Percentiles rank a stretch among this genome's conserved stretches.
Evolutionary conservation across 2,329 filamentous ascomycete species (phyloP).

Genomic region (Fonsecaea erecta): DNA sequence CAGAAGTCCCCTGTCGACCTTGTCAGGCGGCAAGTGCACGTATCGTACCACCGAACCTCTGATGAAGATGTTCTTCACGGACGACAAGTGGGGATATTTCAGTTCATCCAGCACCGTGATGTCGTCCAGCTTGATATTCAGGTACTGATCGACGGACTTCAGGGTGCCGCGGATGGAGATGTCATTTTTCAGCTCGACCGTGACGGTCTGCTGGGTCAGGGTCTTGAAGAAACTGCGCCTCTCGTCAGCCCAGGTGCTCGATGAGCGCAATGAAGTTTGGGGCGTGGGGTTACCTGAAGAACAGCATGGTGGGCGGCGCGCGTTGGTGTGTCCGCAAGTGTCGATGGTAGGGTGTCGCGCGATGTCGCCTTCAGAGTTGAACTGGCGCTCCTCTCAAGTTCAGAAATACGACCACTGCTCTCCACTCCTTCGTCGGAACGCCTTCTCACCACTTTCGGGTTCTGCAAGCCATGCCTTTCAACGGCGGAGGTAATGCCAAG

Average conservation of each 20-base stretch:
- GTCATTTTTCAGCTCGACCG: conserved; percentile 98
- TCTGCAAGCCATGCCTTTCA: background rate
- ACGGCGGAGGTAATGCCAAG: conserved; percentile 11
- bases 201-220: conserved; percentile 94
- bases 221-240: conserved; percentile 83
- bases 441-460: background rate
- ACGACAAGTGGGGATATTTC: conserved; percentile 88
- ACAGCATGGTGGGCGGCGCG: conserved; percentile 22
- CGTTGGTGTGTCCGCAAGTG: background rate
- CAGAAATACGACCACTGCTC: background rate
- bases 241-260: background rate
- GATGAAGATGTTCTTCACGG: conserved; percentile 96
- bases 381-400: background rate
- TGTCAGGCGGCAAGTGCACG: conserved; percentile 79
- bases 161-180: conserved; percentile 94
- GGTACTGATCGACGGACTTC: conserved; percentile 97
- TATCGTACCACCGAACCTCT: conserved; percentile 91
- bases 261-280: background rate
- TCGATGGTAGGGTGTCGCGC: background rate
- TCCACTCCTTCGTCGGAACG: background rate
- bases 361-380: background rate
- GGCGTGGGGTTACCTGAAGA: conserved; percentile 30
- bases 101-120: conserved; percentile 90
- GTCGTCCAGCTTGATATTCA: conserved; percentile 98
- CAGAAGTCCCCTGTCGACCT: conserved; percentile 82